phyloP scores from a whole-genome alignment of 176 grass and related monocot genomes.

The Alloteropsis semialata region DNA sequence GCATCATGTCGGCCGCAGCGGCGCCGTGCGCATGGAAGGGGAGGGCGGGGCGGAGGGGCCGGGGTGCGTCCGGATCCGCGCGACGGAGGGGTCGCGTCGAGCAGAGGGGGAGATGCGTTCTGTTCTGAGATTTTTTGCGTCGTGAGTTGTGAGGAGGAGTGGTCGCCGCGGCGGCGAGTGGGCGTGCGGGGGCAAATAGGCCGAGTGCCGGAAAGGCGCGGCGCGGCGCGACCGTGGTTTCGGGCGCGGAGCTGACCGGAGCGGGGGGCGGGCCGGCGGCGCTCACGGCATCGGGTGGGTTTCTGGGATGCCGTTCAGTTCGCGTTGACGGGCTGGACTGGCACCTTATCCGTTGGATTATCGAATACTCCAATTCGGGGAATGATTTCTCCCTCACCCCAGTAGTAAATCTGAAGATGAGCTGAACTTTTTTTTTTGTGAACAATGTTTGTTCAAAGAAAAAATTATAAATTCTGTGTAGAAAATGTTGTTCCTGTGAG shows the following conservation, averaged over 20 bases:
- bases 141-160: not conserved
- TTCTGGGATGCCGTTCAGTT: not conserved
- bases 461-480: not conserved
- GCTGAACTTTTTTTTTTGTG: not conserved
- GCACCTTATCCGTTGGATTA: too few relatives aligned
- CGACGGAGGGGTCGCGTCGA: not conserved
- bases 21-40: constrained; percentile 27
- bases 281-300: constrained; percentile 26
- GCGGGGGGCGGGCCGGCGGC: constrained; percentile 6
- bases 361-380: too few relatives aligned
- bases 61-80: constrained; percentile 30
- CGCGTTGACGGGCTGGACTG: not conserved
- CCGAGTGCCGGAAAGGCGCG: not conserved
- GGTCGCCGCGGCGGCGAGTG: constrained; percentile 30
- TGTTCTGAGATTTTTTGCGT: not conserved
- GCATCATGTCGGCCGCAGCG: constrained; percentile 47
- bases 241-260: too few relatives aligned
- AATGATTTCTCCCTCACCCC: too few relatives aligned
- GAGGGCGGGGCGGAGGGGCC: not conserved
- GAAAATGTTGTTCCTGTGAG: not conserved
- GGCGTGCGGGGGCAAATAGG: too few relatives aligned
- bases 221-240: constrained; percentile 13
- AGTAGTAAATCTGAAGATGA: not conserved
- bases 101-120: not conserved
- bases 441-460: not conserved